Base-by-base conservation (phyloP, 2,329 filamentous ascomycete genomes). In the Thermochaetoides dissita region DNA sequence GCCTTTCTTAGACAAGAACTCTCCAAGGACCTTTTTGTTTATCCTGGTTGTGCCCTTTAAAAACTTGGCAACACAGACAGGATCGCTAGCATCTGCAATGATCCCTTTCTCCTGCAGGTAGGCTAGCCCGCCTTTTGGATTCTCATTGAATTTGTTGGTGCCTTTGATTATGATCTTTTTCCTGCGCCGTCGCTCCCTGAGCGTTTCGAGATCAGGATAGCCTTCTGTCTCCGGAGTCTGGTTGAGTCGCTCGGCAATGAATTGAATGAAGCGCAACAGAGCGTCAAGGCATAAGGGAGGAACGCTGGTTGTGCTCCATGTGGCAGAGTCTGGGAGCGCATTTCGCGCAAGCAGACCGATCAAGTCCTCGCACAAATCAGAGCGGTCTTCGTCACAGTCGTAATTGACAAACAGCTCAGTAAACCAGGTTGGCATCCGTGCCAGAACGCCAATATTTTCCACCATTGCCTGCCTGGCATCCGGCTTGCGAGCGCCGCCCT, bases 391-490 rank as follows among this genome's bases (percentile, higher is more conserved):
- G 56, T 96, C 88, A 56, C 89, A 98, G 60, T 98, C 91, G 57
- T 96, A 98, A 61, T 98, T 98, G 62, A 96, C 79, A 58, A 95
- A 98, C 7, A 98, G 71, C 60, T 98, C 93, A 8, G 83, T 79
- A 77, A 96, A 87, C 57, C 93, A 98, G 35, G 80, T 88, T 1
- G 91, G 87, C 68, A 98, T 94, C 35, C 93, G 76, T 33, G 87
- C 84, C 46, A 98, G 68, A 42, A 89, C 87, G 32, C 89, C 88
- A 36, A 98, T 81, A 53, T 84, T 94, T 63, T 98, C 91, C 5
- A 98, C 86, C 91, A 98, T 98, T 30, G 91, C 88, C 66, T 98
- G 91, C 51, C 91, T 76, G 30, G 91, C 88, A 61, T 98, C 93
- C 3, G 91, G 91, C 58, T 93, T 94, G 48, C 91, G 75, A 32